Percentiles rank a stretch among this genome's conserved stretches.
phyloP scores from a whole-genome alignment of 2,329 filamentous ascomycete genomes.

The Ophiocordyceps camponoti-rufipedis region DNA sequence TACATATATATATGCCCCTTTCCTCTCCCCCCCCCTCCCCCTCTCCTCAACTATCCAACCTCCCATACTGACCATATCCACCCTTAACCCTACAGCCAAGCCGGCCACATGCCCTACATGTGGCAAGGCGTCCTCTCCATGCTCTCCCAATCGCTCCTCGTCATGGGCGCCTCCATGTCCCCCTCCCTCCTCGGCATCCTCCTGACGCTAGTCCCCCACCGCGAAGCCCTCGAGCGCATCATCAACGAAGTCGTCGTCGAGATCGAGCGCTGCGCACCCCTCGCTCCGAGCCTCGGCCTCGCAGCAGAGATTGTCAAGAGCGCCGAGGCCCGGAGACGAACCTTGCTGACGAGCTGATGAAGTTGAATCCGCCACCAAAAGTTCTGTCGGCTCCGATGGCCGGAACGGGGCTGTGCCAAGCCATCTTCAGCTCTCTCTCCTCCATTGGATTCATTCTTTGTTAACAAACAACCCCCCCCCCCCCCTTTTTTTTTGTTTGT shows the following conservation, averaged over 20 bases:
- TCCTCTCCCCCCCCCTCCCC: not conserved
- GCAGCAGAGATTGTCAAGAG: constrained; percentile 69
- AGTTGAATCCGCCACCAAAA: not conserved
- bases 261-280: constrained; percentile 52
- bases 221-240: constrained; percentile 51
- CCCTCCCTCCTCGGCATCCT: constrained; percentile 51
- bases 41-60: not conserved
- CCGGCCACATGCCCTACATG: constrained; percentile 68
- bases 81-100: constrained; percentile 32
- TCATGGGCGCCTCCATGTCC: constrained; percentile 75
- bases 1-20: constrained; percentile 21
- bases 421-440: too few relatives aligned
- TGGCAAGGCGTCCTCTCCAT: constrained; percentile 75
- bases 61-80: too few relatives aligned
- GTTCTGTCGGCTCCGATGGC: not conserved
- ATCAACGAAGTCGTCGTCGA: constrained; percentile 63
- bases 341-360: constrained; percentile 35
- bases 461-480: too few relatives aligned
- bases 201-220: constrained; percentile 32
- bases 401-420: too few relatives aligned
- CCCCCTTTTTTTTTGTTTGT: not conserved
- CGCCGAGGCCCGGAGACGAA: constrained; percentile 53
- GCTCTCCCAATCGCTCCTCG: constrained; percentile 61
- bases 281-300: constrained; percentile 59
- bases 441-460: too few relatives aligned